Base-by-base conservation (phyloP, 139 green algal species). In the Helicosporidium sp. region DNA sequence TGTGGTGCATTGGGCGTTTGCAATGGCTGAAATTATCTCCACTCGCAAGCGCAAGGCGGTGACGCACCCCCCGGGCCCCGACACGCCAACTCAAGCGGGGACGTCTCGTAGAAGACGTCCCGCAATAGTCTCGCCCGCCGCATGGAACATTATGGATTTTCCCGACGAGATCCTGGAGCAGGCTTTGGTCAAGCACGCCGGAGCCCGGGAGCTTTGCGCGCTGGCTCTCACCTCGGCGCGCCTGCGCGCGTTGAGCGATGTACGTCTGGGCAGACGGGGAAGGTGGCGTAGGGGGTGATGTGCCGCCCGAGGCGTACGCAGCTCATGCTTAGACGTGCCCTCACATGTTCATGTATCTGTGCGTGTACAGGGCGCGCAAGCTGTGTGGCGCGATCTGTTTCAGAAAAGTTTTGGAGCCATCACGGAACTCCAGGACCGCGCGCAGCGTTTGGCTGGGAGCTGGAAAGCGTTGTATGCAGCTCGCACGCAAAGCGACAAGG, bases 391-490 rank as follows among this genome's bases (percentile, higher is more conserved):
- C 13, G 28, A 6, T 17, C 17, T n/a, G 2, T 23, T n/a, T 31
- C 5, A n/a, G 20, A 10, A 39, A 5, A 6, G 27, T 6, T 26
- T 18, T 10, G 23, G 24, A 15, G 28, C 15, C 7, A 20, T 41
- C n/a, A 27, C 37, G 6, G 26, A 41, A 1, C 18, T 55, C 16
- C 46, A 62, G 43, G 23, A 43, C 26, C 18, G 16, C 3, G 49
- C 42, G 3, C 25, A 33, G 3, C 16, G 54, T 35, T 36, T 70
- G 7, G 65, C 68, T 1, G 55, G 51, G 40, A 41, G 51, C n/a
- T 76, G 65, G 65, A 48, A 52, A 35, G 4, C 13, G 15, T 35
- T 76, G 19, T 74, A 61, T 55, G 36, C 26, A 2, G 34, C 60
- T 18, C 63, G 67, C 39, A 31, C 35, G 17, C 29, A 40, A 3